phyloP scores from a whole-genome alignment of 208 protist genomes.

The Acanthamoeba healyi region DNA sequence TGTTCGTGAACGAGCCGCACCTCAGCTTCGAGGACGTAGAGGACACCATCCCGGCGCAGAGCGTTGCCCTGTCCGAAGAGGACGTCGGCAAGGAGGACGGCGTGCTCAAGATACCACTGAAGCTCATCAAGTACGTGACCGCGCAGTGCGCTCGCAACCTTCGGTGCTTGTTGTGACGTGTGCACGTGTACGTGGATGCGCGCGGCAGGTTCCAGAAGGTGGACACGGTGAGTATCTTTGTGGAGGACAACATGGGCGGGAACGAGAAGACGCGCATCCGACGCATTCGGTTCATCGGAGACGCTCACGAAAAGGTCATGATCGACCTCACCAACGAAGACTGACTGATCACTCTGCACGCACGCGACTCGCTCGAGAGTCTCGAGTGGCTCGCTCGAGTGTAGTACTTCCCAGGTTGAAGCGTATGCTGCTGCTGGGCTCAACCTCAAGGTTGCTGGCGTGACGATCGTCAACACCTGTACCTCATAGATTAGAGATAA shows the following conservation, averaged over 20 bases:
- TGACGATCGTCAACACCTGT: too few relatives aligned
- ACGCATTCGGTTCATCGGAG: constrained; percentile 42
- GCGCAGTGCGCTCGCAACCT: too few relatives aligned
- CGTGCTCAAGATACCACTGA: constrained; percentile 45
- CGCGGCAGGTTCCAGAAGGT: constrained; percentile 68
- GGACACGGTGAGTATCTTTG: constrained; percentile 9
- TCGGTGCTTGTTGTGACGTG: too few relatives aligned
- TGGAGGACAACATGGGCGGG: constrained; percentile 62
- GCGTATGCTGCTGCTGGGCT: too few relatives aligned
- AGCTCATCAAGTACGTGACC: constrained; percentile 32
- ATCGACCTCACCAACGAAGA: constrained; percentile 51
- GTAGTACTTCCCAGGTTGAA: too few relatives aligned
- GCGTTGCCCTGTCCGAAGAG: neutral
- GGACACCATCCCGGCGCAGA: constrained; percentile 29
- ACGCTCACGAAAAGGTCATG: constrained; percentile 28
- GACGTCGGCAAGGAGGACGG: neutral
- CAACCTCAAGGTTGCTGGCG: too few relatives aligned
- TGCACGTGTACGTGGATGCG: neutral
- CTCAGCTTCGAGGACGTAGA: constrained; percentile 52
- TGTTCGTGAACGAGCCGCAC: constrained; percentile 43
- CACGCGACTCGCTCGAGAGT: too few relatives aligned
- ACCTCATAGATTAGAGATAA: too few relatives aligned
- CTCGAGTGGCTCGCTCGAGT: too few relatives aligned
- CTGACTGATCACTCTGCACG: too few relatives aligned
- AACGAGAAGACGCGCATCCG: constrained; percentile 6